Evolutionary conservation across 2,329 filamentous ascomycete genomes (phyloP).

Genomic region (Phialophora chinensis): DNA sequence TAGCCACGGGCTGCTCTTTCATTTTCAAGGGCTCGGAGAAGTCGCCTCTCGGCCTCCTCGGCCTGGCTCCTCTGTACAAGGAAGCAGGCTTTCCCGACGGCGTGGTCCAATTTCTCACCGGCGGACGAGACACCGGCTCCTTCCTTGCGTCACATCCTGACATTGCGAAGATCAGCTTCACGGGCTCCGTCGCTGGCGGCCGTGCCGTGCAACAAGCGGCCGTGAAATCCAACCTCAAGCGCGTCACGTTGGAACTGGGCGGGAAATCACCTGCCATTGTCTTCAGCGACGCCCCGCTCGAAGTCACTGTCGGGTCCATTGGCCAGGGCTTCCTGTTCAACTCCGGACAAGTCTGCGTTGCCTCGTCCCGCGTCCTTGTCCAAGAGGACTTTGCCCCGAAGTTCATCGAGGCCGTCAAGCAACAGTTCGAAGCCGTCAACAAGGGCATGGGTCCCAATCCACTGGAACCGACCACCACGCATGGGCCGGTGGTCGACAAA

Average conservation of each 20-base stretch:
- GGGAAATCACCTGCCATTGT: slow-evolving; percentile 67
- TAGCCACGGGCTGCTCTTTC: slow-evolving; percentile 63
- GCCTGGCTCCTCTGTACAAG: slow-evolving; percentile 69
- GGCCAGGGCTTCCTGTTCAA: slow-evolving; percentile 66
- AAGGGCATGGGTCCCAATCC: slow-evolving; percentile 71
- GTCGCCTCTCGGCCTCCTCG: slow-evolving; percentile 62
- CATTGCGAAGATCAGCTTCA: slow-evolving; percentile 79
- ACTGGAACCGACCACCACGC: slow-evolving; percentile 63
- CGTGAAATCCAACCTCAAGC: slow-evolving; percentile 59
- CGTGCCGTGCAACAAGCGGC: slow-evolving; percentile 48
- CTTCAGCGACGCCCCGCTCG: slow-evolving; percentile 62
- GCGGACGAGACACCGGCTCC: slow-evolving; percentile 70
- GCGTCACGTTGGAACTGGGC: slow-evolving; percentile 63
- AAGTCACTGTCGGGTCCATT: slow-evolving; percentile 79
- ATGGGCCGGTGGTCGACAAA: slow-evolving; percentile 53
- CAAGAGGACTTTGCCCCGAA: slow-evolving; percentile 66
- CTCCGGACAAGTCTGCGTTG: slow-evolving; percentile 69
- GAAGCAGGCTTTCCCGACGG: slow-evolving; percentile 79
- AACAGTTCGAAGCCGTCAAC: slow-evolving; percentile 63
- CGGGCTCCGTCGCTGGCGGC: slow-evolving; percentile 73
- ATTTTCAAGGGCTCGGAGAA: slow-evolving; percentile 65
- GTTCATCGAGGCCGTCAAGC: slow-evolving; percentile 55
- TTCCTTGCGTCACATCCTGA: slow-evolving; percentile 70
- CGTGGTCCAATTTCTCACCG: slow-evolving; percentile 78
- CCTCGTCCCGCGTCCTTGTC: slow-evolving; percentile 68